Conservation (phyloP, 805 yeast genomes). For the Myxozyma sirexii region DNA sequence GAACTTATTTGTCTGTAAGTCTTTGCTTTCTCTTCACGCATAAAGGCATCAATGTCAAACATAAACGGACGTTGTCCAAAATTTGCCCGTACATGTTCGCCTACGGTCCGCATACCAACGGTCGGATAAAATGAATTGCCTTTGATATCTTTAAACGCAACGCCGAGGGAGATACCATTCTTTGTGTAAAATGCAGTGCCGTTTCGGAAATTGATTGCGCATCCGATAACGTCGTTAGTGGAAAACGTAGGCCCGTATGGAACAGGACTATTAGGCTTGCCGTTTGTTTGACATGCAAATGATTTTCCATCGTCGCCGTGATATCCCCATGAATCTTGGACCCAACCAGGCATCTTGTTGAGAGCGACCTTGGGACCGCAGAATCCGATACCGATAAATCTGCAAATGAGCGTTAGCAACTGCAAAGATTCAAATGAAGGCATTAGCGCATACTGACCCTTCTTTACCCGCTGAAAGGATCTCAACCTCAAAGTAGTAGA, state of each 20-base stretch:
- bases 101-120: constrained; percentile 49
- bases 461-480: constrained; percentile 45
- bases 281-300: constrained; percentile 45
- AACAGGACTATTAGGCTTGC: constrained; percentile 38
- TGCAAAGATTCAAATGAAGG: neutral
- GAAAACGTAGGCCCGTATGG: constrained; percentile 52
- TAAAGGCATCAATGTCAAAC: constrained; percentile 61
- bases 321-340: constrained; percentile 54
- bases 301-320: constrained; percentile 56
- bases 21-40: constrained; percentile 34
- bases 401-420: constrained; percentile 12
- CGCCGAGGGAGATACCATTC: constrained; percentile 69
- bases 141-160: constrained; percentile 51
- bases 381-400: constrained; percentile 52
- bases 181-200: constrained; percentile 73
- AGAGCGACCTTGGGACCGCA: constrained; percentile 43
- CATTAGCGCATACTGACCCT: constrained; percentile 28
- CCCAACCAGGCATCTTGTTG: constrained; percentile 53
- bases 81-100: constrained; percentile 53
- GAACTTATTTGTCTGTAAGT: constrained; percentile 29
- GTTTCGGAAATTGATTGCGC: constrained; percentile 74
- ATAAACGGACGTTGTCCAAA: constrained; percentile 55
- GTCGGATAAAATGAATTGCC: constrained; percentile 51
- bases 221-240: constrained; percentile 70
- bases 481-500: constrained; percentile 57